Percentiles rank a stretch among this genome's conserved stretches.
phyloP scores from a whole-genome alignment of 1,139 yeast genomes.

The Suhomyces ambrosiae region DNA sequence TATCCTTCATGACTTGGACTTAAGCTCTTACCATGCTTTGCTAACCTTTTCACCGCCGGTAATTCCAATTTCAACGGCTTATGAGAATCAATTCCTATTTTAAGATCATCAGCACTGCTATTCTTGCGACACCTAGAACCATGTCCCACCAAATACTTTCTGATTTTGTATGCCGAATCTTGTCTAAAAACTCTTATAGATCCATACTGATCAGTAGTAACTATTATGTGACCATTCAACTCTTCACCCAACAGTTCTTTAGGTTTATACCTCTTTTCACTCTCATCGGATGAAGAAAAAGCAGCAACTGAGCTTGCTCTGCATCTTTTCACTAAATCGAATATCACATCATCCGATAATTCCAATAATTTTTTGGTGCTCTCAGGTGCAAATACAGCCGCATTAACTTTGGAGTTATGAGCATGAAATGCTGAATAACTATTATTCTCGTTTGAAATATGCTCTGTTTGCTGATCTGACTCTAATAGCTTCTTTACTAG shows the following conservation, averaged over 20 bases:
- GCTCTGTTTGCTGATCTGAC: conserved; percentile 24
- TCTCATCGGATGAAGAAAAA: neutral
- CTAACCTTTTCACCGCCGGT: conserved; percentile 12
- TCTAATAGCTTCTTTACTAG: conserved; percentile 33
- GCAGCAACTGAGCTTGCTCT: neutral
- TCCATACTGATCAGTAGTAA: conserved; percentile 79
- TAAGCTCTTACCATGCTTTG: conserved; percentile 15
- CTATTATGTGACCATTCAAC: conserved; percentile 51
- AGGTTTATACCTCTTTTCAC: conserved; percentile 2
- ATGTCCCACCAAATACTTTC: conserved; percentile 26
- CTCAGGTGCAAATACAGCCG: conserved; percentile 80
- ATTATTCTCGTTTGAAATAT: conserved; percentile 49
- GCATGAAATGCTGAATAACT: conserved; percentile 75
- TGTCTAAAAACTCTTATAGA: conserved; percentile 75
- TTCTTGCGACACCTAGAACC: neutral
- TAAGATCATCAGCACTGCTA: conserved; percentile 3
- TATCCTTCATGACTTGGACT: conserved; percentile 15
- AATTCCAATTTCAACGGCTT: conserved; percentile 9
- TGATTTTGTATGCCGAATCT: conserved; percentile 58
- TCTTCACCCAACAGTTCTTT: conserved; percentile 2
- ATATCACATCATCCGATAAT: conserved; percentile 76
- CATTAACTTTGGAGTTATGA: conserved; percentile 71
- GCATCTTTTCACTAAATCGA: conserved; percentile 52
- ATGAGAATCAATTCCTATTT: neutral
- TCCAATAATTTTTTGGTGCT: conserved; percentile 65